Evolutionary conservation across 1,139 yeast species (phyloP), one percentile per base, ranked within the genome.

Genomic region (Hanseniaspora sp.): DNA sequence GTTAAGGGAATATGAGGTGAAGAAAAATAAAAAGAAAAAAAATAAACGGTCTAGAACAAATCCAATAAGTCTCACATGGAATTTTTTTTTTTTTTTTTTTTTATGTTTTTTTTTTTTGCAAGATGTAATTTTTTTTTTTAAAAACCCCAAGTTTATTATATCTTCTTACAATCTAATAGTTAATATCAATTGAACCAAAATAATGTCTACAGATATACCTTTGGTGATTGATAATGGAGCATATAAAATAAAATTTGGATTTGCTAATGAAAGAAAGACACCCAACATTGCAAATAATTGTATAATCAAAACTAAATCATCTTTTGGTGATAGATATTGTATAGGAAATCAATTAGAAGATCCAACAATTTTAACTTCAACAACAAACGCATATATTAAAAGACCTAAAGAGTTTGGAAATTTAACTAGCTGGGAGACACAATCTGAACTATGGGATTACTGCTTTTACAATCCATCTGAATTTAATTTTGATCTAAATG

Each of bases 391-490:
- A 15, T 75, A 76, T 37, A 78, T 84, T 67, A 78, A 84, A 57
- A 71, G 98, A 54, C 96, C 99, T 0, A 80, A 80, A 59, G 96
- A 88, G 59, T 81, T 83, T 61, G 95, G 97, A 15, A 95, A 90
- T 63, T 70, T 94, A 54, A 80, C 83, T 0, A 86, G 94, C 41
- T 94, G 98, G 98, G 95, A 87, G 59, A 71, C 86, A 1, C 90
- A 94, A 65, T 85, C 84, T 64, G 84, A 85, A n/a, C 77, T 94
- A 3, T 94, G 98, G 98, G 97, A 94, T 66, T 79, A 83, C 59
- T 75, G 86, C 65, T 69, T 83, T 60, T 71, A 69, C 60, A 71
- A 71, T 40, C 69, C 70, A 0, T 63, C 61, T 28, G 68, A 66
- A 31, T 67, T 67, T 54, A 66, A 62, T 38, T 56, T 61, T 33